Base-by-base conservation (phyloP, 1,139 yeast species). In the Sugiyamaella xylanicola region DNA sequence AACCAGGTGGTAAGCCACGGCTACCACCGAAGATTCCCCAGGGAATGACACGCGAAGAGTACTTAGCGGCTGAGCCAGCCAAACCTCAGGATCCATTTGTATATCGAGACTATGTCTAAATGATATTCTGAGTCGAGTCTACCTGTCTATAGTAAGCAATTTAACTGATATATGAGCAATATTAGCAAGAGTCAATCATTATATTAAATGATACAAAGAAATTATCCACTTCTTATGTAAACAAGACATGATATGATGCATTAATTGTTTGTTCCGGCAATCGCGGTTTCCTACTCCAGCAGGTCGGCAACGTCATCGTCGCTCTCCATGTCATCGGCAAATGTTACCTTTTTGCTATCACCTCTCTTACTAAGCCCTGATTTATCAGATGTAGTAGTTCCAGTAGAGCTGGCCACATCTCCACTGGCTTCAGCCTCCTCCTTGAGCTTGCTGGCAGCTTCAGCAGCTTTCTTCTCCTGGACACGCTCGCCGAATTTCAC, bases 291-390 rank as follows among this genome's bases (percentile, higher is more conserved):
- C 29, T 32, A 48, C 60, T 86, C 90, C 52, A 86, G 85, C 63
- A 84, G 88, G 64, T 85, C 90, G 64, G 83, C 85, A 59, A 82
- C 84, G 59, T 84, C 88, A 35, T 83, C 89, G 55, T 83, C 87
- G 47, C 83, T 86, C 55, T 82, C 86, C 61, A 77, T 81, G 36
- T 80, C 83, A 48, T 80, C 86, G n/a, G 51, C 55, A n/a, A 51
- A 42, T 48, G 22, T 60, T 61, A 48, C 52, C 20, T 48, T 48
- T 47, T 48, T 48, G 20, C 29, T 48, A 48, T 48, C 40, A n/a
- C 39, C 36, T 25, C 53, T 41, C 42, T 61, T 60, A 4, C 20
- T 49, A 13, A 35, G 11, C 1, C 27, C 27, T 15, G 40, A n/a
- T 13, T 20, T 29, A 9, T 43, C 48, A n/a, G 42, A 15, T 17